Evolutionary conservation across 2,329 filamentous ascomycete genomes (phyloP).

Genomic region (Fusarium xylarioides): DNA sequence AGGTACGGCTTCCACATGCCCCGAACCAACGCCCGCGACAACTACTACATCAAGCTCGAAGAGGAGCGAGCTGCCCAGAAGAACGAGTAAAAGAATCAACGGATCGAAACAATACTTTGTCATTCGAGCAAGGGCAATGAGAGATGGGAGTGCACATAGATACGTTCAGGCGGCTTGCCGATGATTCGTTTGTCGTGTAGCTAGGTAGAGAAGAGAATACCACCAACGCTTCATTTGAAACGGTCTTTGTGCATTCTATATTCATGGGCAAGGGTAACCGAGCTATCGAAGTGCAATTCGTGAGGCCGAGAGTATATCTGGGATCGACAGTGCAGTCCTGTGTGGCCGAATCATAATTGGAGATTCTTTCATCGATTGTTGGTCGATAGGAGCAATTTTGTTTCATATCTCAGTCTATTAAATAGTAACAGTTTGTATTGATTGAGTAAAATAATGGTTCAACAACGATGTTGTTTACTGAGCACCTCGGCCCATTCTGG

Average conservation of each 20-base stretch:
- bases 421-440: neutral
- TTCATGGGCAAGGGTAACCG: conserved; percentile 42
- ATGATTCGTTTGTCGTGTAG: conserved; percentile 42
- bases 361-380: neutral
- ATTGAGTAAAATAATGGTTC: neutral
- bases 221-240: conserved; percentile 36
- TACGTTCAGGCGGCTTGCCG: conserved; percentile 16
- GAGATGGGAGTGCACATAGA: conserved; percentile 26
- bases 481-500: neutral
- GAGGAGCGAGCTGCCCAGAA: conserved; percentile 59
- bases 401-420: neutral
- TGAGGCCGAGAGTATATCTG: neutral
- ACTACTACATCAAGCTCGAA: conserved; percentile 67
- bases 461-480: neutral
- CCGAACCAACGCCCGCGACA: conserved; percentile 66
- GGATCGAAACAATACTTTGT: neutral
- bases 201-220: conserved; percentile 38
- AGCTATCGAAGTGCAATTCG: conserved; percentile 1
- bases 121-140: conserved; percentile 7
- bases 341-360: neutral
- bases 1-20: conserved; percentile 72
- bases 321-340: neutral
- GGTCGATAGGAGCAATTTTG: too few species aligned
- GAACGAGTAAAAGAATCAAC: conserved; percentile 36
- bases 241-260: conserved; percentile 41